A percentile compares a stretch with the other conserved stretches of the same genome.
Conservation (phyloP, 2,329 filamentous ascomycete genomes). For the Venturia carpophila region DNA sequence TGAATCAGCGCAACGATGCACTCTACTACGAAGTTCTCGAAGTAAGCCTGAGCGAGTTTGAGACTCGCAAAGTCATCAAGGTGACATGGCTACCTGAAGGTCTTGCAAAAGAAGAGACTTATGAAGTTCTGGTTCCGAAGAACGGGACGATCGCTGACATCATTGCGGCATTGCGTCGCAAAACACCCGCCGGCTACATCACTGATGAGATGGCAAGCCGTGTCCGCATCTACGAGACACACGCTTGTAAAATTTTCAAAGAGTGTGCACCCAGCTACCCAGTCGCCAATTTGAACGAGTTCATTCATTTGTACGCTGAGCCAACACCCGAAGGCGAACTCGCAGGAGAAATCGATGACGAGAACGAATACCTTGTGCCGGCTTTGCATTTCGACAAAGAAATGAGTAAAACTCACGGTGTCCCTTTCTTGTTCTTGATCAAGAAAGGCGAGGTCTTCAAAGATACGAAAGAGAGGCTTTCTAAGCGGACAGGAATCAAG, state of each 20-base stretch:
- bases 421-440: slow-evolving; percentile 85
- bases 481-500: slow-evolving; percentile 87
- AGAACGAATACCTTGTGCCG: slow-evolving; percentile 61
- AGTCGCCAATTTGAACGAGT: slow-evolving; percentile 81
- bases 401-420: slow-evolving; percentile 70
- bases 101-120: slow-evolving; percentile 79
- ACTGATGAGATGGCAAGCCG: slow-evolving; percentile 59
- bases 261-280: slow-evolving; percentile 62
- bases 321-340: slow-evolving; percentile 63
- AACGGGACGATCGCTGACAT: slow-evolving; percentile 74
- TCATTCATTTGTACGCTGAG: slow-evolving; percentile 73
- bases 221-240: slow-evolving; percentile 75
- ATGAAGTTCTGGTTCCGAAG: slow-evolving; percentile 81
- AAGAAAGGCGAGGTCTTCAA: slow-evolving; percentile 78
- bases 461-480: slow-evolving; percentile 89
- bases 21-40: slow-evolving; percentile 91
- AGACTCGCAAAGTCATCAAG: slow-evolving; percentile 83
- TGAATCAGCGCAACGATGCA: slow-evolving; percentile 63
- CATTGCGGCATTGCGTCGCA: slow-evolving; percentile 67
- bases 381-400: slow-evolving; percentile 94
- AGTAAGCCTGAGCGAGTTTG: slow-evolving; percentile 85
- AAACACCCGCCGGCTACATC: slow-evolving; percentile 32
- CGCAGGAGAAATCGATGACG: slow-evolving; percentile 46
- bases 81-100: slow-evolving; percentile 82
- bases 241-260: slow-evolving; percentile 75